phyloP scores from a whole-genome alignment of 2,329 filamentous ascomycete genomes.

The Calonectria honghensis region DNA sequence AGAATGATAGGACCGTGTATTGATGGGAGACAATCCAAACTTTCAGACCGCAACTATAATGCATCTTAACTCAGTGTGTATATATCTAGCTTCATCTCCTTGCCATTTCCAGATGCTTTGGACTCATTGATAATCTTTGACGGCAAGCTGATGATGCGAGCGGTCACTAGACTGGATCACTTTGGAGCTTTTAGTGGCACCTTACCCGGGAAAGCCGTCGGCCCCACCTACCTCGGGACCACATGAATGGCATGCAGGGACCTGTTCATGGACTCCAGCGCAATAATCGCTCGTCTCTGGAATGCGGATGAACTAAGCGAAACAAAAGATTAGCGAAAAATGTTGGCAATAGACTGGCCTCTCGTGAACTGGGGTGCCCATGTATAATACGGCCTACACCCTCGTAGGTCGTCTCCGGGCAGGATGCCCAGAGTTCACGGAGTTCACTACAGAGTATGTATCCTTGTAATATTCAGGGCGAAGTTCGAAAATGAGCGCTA shows the following conservation, averaged over 20 bases:
- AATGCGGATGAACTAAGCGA: background rate
- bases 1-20: background rate
- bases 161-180: background rate
- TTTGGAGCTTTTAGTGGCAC: no score
- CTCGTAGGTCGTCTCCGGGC: background rate
- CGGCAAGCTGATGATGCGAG: background rate
- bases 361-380: background rate
- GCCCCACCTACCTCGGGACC: constrained; percentile 2
- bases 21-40: background rate
- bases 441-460: background rate
- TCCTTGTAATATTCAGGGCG: background rate
- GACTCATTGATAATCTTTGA: background rate
- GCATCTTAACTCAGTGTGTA: background rate
- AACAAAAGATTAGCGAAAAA: background rate
- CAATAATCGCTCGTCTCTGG: background rate
- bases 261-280: background rate
- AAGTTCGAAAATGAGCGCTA: background rate
- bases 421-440: background rate
- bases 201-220: background rate
- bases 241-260: background rate
- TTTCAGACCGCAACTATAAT: background rate
- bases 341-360: background rate
- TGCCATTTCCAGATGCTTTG: background rate
- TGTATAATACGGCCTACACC: background rate
- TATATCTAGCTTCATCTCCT: background rate